Evolutionary conservation across 2,329 filamentous ascomycete genomes (phyloP).

Genomic region (Huntiella decipiens): DNA sequence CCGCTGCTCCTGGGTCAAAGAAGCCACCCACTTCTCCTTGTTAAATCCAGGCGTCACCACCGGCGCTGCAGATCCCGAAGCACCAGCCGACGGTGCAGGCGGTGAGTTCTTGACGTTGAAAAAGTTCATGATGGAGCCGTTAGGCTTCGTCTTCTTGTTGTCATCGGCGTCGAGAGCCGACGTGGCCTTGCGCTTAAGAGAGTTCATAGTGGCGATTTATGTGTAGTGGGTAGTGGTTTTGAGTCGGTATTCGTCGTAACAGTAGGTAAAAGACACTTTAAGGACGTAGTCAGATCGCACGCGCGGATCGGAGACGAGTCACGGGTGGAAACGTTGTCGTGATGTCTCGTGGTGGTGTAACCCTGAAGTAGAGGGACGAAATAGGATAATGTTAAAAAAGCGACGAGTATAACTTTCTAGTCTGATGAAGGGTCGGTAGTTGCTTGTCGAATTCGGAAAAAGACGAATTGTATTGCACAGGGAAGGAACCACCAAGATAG

Average conservation of each 20-base stretch:
- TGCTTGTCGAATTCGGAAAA: no score
- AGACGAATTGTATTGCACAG: no score
- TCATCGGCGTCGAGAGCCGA: constrained; percentile 27
- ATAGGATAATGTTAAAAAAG: no score
- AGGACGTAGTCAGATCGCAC: no score
- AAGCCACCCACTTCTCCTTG: constrained; percentile 75
- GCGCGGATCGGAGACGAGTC: no score
- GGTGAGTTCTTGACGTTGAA: constrained; percentile 49
- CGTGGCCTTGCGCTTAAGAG: constrained; percentile 48
- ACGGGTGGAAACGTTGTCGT: no score
- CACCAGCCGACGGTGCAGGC: not conserved
- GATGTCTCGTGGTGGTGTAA: no score
- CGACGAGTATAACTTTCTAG: no score
- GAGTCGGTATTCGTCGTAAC: not conserved
- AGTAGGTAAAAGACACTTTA: not conserved
- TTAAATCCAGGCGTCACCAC: constrained; percentile 26
- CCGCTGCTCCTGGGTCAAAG: constrained; percentile 63
- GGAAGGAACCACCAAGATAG: no score
- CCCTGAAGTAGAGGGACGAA: no score
- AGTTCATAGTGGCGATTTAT: constrained; percentile 24
- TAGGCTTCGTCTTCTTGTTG: constrained; percentile 52
- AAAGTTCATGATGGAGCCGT: constrained; percentile 74
- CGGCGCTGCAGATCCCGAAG: constrained; percentile 12
- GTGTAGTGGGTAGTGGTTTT: not conserved
- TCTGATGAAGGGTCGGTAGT: no score